A percentile compares a stretch with the other conserved stretches of the same genome.
These are phyloP conservation scores for Kodamaea kakaduensis DNA, from an alignment of 805 yeast genomes.

Conservation along the genomic window DNA sequence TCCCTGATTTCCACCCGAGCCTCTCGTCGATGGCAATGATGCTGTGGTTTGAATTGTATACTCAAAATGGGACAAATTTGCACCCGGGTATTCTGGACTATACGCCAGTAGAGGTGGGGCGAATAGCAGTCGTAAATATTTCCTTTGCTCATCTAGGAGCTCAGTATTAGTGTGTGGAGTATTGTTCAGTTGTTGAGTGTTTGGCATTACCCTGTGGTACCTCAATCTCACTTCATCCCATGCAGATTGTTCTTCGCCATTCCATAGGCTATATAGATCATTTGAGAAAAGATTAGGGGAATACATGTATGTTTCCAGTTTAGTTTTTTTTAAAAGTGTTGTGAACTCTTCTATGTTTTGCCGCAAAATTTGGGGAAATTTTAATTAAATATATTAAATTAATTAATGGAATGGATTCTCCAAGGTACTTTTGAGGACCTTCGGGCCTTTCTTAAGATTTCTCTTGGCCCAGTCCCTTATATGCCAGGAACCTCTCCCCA, in stretches of 20 bases:
- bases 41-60: conserved; percentile 19
- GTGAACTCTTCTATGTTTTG: too few relatives aligned
- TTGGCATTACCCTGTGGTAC: too few relatives aligned
- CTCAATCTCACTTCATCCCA: conserved; percentile 7
- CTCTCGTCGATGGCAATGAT: conserved; percentile 8
- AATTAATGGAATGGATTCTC: too few relatives aligned
- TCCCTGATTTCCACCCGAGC: conserved; percentile 1
- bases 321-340: too few relatives aligned
- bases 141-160: conserved; percentile 17
- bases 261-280: conserved; percentile 46
- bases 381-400: too few relatives aligned
- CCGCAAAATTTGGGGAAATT: too few relatives aligned
- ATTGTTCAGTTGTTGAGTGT: neutral
- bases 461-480: too few relatives aligned
- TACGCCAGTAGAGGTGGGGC: conserved; percentile 57
- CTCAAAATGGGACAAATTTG: conserved; percentile 15
- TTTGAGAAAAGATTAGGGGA: conserved; percentile 44
- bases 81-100: conserved; percentile 40
- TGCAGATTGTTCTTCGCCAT: conserved; percentile 6
- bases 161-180: neutral
- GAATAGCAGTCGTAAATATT: conserved; percentile 20
- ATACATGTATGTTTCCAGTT: conserved; percentile 44
- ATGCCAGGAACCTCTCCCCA: too few relatives aligned
- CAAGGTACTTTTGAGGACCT: too few relatives aligned
- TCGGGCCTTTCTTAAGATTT: too few relatives aligned